Evolutionary conservation across 2,329 filamentous ascomycete species (phyloP), one percentile per base, ranked within the genome.

Genomic region (Nemania serpens): DNA sequence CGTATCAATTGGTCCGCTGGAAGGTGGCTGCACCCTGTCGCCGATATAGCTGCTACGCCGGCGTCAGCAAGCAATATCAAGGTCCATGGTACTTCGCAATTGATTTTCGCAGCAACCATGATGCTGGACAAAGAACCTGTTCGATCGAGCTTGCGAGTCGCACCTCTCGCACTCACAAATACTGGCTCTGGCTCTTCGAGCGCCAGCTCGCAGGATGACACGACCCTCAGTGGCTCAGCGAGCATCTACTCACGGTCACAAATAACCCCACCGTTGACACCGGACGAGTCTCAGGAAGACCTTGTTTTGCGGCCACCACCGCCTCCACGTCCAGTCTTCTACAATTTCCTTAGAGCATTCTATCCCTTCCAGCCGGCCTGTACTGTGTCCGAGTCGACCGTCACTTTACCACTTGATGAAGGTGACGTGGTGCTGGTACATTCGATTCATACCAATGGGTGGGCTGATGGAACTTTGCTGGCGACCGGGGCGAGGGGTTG

Each of bases 381-480:
- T 69, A 84, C 90, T 43, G 85, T 91, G 62, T 87, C 87, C n/a
- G 91, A 93, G 59, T 89, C 90, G 11, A 95, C 92, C 10, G 90
- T 98, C 57, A 98, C 94, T 11, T 81, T 97, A 11, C 90, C 93
- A 20, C 83, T 99, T 58, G 91, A 91, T 68, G 89, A 95, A 73
- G 95, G 95, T 61, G 95, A 99, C 71, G 86, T 99, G 50, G 89
- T 99, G 55, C 79, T 99, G 59, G 90, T 99, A 20, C 95, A 99
- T 76, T 97, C 95, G 3, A 91, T 98, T 67, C 95, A 99, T 76
- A 95, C 92, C 62, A 99, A 98, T 78, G 95, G 95, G 68, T 99
- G 95, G 95, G 95, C 95, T 34, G 95, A 99, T 75, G 95, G 95
- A 53, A 99, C 95, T 0, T 81, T 97, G 42, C 79, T 99, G 63